A percentile compares a stretch with the other conserved stretches of the same genome.
Evolutionary conservation across 83 land plant species (phyloP).

Genomic region (Thuja plicata): DNA sequence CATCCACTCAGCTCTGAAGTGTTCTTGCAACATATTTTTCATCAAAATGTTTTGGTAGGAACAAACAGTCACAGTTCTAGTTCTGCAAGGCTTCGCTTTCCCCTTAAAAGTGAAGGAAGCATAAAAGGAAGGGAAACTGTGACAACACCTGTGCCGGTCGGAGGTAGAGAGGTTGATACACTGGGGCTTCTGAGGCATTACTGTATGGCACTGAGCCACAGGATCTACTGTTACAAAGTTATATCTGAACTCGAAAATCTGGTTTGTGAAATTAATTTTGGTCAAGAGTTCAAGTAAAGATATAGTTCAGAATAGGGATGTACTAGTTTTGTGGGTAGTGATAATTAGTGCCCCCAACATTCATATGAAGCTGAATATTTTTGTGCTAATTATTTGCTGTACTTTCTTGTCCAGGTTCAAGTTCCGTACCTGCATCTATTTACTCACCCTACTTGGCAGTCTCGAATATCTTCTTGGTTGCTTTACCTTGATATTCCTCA

Average conservation of each 20-base stretch:
- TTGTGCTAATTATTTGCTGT: neutral
- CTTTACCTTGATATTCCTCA: slow-evolving; percentile 37
- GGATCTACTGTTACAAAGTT: slow-evolving; percentile 67
- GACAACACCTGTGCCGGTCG: neutral
- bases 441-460: slow-evolving; percentile 74
- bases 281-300: neutral
- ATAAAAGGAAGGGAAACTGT: slow-evolving; percentile 1
- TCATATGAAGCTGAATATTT: neutral
- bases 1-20: slow-evolving; percentile 42
- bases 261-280: slow-evolving; percentile 29
- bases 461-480: slow-evolving; percentile 78
- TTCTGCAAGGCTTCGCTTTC: slow-evolving; percentile 13
- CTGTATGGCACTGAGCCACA: slow-evolving; percentile 69
- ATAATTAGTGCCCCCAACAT: neutral
- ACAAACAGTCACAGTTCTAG: slow-evolving; percentile 23
- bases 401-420: slow-evolving; percentile 45
- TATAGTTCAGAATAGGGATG: neutral
- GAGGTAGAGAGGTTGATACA: slow-evolving; percentile 22
- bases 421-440: slow-evolving; percentile 50
- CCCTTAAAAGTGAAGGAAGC: slow-evolving; percentile 17
- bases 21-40: slow-evolving; percentile 57
- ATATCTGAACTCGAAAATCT: slow-evolving; percentile 58
- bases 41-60: slow-evolving; percentile 39
- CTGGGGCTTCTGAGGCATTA: slow-evolving; percentile 58
- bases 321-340: neutral